These are phyloP conservation scores for Leishmania braziliensis DNA, from an alignment of 208 protist genomes.

Conservation along the genomic window DNA sequence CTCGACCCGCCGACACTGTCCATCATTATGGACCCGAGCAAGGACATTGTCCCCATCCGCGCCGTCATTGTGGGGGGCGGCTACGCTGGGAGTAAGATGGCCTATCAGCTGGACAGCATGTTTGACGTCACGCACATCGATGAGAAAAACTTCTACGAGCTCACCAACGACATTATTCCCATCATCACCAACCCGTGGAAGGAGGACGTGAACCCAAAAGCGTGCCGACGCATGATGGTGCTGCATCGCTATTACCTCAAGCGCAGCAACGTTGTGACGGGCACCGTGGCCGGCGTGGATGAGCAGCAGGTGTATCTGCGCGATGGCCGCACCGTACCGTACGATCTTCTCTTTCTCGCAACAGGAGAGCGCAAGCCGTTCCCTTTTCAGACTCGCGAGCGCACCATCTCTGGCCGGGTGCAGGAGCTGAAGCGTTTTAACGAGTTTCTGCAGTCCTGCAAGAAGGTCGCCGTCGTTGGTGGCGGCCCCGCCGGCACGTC, in stretches of 20 bases:
- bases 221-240: constrained; percentile 73
- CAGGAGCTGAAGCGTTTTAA: constrained; percentile 82
- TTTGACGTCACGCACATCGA: constrained; percentile 88
- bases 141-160: constrained; percentile 89
- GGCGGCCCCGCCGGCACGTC: constrained; percentile 81
- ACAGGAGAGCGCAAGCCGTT: constrained; percentile 83
- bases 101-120: constrained; percentile 86
- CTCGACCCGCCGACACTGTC: constrained; percentile 63
- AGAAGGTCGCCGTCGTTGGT: constrained; percentile 85
- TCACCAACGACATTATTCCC: constrained; percentile 84
- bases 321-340: constrained; percentile 71
- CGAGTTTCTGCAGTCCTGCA: constrained; percentile 63
- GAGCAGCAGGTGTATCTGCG: constrained; percentile 56
- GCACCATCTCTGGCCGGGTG: constrained; percentile 73
- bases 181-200: constrained; percentile 69
- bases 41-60: constrained; percentile 73
- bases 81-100: constrained; percentile 73
- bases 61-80: constrained; percentile 87
- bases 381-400: constrained; percentile 68
- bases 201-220: constrained; percentile 60
- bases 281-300: constrained; percentile 79
- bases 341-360: constrained; percentile 81
- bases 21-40: constrained; percentile 77
- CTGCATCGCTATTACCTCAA: constrained; percentile 91
- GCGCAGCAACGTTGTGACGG: constrained; percentile 79